Base-by-base conservation (phyloP, 805 yeast genomes). In the Debaryomyces prosopidis region DNA sequence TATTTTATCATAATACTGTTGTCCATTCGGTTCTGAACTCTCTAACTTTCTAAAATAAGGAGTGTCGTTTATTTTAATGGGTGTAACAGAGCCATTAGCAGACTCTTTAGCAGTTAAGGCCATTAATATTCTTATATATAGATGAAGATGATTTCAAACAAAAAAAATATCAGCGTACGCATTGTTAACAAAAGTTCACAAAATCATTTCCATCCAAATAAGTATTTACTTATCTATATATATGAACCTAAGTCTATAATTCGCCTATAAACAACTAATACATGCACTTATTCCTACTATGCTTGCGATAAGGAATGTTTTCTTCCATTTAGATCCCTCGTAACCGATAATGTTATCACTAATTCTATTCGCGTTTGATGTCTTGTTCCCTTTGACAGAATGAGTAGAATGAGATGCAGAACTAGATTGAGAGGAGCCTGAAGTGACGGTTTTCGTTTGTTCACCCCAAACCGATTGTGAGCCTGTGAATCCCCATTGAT, bases 401-500 rank as follows among this genome's bases (percentile, higher is more conserved):
- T 51, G 58, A 11, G 50, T 38, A 3, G 57, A 36, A 17, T 40
- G 42, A 14, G 56, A 48, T 7, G 42, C 31, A 3, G 45, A 47
- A 16, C 38, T 44, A 2, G 45, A 33, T 10, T 43, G 19, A 4
- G 23, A 48, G 6, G 53, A 44, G 16, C 36, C 45, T 33, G 44
- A 32, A 12, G 19, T 40, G 7, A 45, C 27, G 17, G 40, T 45
- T 12, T 33, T 16, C 28, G 53, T 49, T 12, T 56, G 36, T 2
- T 57, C 62, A 16, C 47, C 51, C 77, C 77, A 71, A 3, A 46
- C 48, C 0, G 69, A 62, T 49, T 71, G 72, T 1, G 63, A 50
- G 1, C 77, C 77, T 4, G 71, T 66, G 51, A 71, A 71, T 1
- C 77, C 77, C 63, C 66, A 71, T 47, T 68, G 69, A 55, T 71